A percentile compares a stretch with the other conserved stretches of the same genome.
These are phyloP conservation scores for Hypomontagnella submonticulosa DNA, from an alignment of 495 filamentous ascomycete species.

Conservation along the genomic window DNA sequence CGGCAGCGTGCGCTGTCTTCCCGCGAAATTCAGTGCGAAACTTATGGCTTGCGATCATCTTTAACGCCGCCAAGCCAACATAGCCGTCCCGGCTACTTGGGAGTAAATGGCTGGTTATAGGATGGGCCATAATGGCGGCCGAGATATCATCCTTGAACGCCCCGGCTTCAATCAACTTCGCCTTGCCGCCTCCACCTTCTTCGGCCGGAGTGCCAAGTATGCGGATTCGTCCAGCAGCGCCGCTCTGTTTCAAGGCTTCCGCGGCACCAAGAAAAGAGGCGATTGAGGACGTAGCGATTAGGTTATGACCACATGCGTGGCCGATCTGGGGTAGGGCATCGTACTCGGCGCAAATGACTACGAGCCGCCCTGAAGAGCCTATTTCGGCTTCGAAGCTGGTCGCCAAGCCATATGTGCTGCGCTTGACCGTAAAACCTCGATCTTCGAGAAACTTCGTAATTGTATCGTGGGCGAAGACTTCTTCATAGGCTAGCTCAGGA, in stretches of 20 bases:
- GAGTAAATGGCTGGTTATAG: conserved; percentile 52
- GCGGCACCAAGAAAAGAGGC: conserved; percentile 68
- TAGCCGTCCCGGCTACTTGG: conserved; percentile 12
- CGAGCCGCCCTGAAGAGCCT: conserved; percentile 59
- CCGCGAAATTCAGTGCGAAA: conserved; percentile 58
- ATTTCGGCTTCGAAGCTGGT: conserved; percentile 67
- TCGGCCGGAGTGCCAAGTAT: conserved; percentile 78
- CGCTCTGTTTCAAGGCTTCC: conserved; percentile 59
- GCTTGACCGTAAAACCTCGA: conserved; percentile 57
- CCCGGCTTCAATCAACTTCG: conserved; percentile 60
- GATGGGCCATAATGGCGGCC: conserved; percentile 67
- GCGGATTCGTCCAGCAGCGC: conserved; percentile 62
- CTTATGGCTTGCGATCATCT: conserved; percentile 66
- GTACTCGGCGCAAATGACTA: conserved; percentile 70
- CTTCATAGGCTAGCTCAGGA: conserved; percentile 66
- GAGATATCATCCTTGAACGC: conserved; percentile 59
- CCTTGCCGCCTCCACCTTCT: conserved; percentile 66
- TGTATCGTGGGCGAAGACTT: conserved; percentile 63
- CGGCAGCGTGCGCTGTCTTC: conserved; percentile 65
- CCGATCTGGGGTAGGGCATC: conserved; percentile 59
- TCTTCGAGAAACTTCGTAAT: conserved; percentile 56
- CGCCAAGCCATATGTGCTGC: conserved; percentile 60
- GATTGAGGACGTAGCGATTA: conserved; percentile 71
- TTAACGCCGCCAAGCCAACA: conserved; percentile 53
- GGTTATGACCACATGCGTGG: conserved; percentile 70